Base-by-base conservation (phyloP, 345 rosid genomes). In the Gossypium sturtianum region DNA sequence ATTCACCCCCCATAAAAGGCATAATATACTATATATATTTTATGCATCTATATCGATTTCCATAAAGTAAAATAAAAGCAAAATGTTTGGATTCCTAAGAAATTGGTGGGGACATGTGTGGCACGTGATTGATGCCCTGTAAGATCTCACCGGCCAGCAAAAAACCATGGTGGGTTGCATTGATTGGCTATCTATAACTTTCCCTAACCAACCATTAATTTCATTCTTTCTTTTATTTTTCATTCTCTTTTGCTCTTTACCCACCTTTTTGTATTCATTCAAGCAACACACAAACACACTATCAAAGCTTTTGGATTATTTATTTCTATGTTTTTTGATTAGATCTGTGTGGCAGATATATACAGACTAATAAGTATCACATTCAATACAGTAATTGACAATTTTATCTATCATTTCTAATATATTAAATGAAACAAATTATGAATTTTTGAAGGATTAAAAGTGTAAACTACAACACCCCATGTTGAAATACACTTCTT, bases 91-190 rank as follows among this genome's bases (percentile, higher is more conserved):
- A n/a, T 61, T 57, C 58, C 76, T 73, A 12, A n/a, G 54, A 47
- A 59, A 17, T 11, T 4, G 68, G 56, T 60, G 68, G 76, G 76
- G 68, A 16, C 56, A 59, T 60, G 65, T 47, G 25, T 45, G 66
- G 58, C 76, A 73, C 48, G 76, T 45, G 66, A 73, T 3, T 61
- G 69, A 73, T 61, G 12, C 69, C 68, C 76, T 25, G 27, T 70
- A 27, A 70, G 73, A 70, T 38, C 25, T 69, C 44, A 69, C 22
- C 34, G 20, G 38, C 70, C 43, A 51, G 44, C 43, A 5, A 9
- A 9, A 47, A 23, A 10, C 11, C 43, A 51, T 27, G 2, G 22
- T 49, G 59, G 25, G 47, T 49, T 27, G 58, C 56, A 2, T 45
- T 19, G 57, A 58, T 58, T 19, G 15, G 27, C 47, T 12, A 25